Base-by-base conservation (phyloP, 2,329 filamentous ascomycete genomes). In the Hirsutella minnesotensis region DNA sequence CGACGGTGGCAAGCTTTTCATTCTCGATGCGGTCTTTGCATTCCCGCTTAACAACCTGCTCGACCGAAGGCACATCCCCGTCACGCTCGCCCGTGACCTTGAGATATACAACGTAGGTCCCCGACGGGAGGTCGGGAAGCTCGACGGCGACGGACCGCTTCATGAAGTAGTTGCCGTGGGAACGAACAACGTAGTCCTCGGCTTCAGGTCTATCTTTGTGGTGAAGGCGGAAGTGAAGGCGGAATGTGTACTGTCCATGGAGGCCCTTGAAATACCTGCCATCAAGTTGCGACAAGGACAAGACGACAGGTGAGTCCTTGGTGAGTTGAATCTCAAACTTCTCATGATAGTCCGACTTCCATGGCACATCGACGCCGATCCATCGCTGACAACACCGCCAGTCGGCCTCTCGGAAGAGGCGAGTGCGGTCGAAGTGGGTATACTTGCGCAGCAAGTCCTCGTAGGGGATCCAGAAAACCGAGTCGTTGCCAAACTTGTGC, bases 381-480 rank as follows among this genome's bases (percentile, higher is more conserved):
- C 76, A 81, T 45, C 71, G 69, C 42, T 75, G 71, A 15, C 69
- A 72, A 40, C 72, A 68, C 36, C 69, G 67, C 78, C 77, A 82
- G 46, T 74, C 68, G 8, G 40, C 44, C 18, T 77, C 72, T 21
- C 71, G 64, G 56, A 81, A 81, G 16, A 82, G 69, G 1, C 77
- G 67, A 0, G 78, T 81, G 13, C 77, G 68, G 52, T 81, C 76
- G 42, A 81, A 73, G 49, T 72, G 69, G 39, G 72, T 70, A 52
- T 75, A 81, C 51, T 80, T 81, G 48, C 72, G 69, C 12, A 81
- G 67, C 41, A 82, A 64, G 50, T 81, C 77, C 40, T 74, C 66
- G 51, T 78, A 80, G 2, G 73, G 68, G 45, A 80, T 79, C 76
- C 76, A 80, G 52, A 80, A 80, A 12, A 77, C 73, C 1, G 74